Evolutionary conservation across 2,329 filamentous ascomycete species (phyloP).

Genomic region (Dactylellina sp.): DNA sequence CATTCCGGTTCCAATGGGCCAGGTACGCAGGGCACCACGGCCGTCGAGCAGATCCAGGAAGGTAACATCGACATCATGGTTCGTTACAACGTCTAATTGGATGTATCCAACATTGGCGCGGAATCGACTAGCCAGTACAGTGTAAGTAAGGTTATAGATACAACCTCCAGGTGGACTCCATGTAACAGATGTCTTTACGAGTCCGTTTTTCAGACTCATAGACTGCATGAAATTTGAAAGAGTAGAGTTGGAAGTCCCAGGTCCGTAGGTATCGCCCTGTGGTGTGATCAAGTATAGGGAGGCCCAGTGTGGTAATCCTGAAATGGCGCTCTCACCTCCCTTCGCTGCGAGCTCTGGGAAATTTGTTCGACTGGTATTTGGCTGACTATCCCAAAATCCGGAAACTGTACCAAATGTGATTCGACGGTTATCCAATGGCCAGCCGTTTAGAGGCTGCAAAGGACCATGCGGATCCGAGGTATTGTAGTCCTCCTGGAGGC

Average conservation of each 20-base stretch:
- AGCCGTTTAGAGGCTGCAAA: slow-evolving; percentile 69
- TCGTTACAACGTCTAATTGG: slow-evolving; percentile 71
- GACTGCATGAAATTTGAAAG: slow-evolving; percentile 73
- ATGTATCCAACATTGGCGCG: slow-evolving; percentile 67
- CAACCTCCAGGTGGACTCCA: slow-evolving; percentile 71
- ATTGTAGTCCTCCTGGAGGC: slow-evolving; percentile 60
- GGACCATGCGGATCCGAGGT: slow-evolving; percentile 52
- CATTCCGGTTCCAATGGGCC: slow-evolving; percentile 70
- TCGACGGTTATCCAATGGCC: slow-evolving; percentile 74
- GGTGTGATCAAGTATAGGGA: slow-evolving; percentile 59
- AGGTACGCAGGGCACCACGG: slow-evolving; percentile 74
- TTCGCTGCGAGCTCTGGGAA: slow-evolving; percentile 77
- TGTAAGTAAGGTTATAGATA: slow-evolving; percentile 72
- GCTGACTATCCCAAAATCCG: slow-evolving; percentile 75
- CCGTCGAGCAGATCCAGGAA: slow-evolving; percentile 77
- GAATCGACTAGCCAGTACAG: slow-evolving; percentile 62
- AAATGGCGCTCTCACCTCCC: slow-evolving; percentile 77
- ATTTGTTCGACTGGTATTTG: slow-evolving; percentile 72
- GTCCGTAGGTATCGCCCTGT: slow-evolving; percentile 68
- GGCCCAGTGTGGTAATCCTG: slow-evolving; percentile 76
- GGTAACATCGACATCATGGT: slow-evolving; percentile 65
- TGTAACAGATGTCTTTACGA: slow-evolving; percentile 74
- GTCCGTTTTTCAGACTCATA: slow-evolving; percentile 73
- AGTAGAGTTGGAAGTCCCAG: slow-evolving; percentile 70
- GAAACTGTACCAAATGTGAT: slow-evolving; percentile 76